Percentiles rank a stretch among this genome's conserved stretches.
Conservation (phyloP, 164 flowering plant species). For the Amborella trichopoda region DNA sequence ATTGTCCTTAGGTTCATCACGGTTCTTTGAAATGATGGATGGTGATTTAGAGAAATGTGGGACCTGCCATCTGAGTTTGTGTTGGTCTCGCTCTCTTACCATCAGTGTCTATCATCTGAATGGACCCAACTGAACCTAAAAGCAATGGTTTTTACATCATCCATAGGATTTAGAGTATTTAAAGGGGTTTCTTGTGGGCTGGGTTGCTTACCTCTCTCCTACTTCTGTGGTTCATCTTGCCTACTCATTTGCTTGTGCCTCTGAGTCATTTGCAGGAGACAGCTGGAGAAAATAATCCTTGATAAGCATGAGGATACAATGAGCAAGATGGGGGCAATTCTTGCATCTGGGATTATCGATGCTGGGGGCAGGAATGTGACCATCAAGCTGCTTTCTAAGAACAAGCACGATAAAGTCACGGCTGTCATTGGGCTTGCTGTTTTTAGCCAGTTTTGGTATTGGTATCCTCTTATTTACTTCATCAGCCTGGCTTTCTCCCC, state of each 20-base stretch:
- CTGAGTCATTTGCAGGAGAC: constrained; percentile 40
- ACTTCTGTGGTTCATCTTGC: too few species aligned
- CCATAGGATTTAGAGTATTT: too few species aligned
- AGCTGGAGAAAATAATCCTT: constrained; percentile 89
- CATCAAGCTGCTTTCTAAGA: constrained; percentile 78
- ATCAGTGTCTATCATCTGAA: too few species aligned
- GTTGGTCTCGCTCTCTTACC: too few species aligned
- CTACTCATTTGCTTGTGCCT: background rate
- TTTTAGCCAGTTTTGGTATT: constrained; percentile 97
- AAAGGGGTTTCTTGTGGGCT: too few species aligned
- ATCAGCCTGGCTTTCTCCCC: constrained; percentile 87
- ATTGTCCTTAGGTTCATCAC: too few species aligned
- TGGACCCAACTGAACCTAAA: too few species aligned
- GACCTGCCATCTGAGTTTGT: too few species aligned
- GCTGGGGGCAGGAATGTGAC: constrained; percentile 99
- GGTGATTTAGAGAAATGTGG: too few species aligned
- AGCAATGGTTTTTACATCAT: too few species aligned
- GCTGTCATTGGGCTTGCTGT: constrained; percentile 97
- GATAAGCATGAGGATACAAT: constrained; percentile 99
- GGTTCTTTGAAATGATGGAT: too few species aligned
- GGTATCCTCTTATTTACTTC: constrained; percentile 96
- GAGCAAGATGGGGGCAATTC: constrained; percentile 99
- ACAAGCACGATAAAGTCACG: constrained; percentile 87
- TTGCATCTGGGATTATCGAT: constrained; percentile 97
- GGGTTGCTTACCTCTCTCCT: too few species aligned